These are phyloP conservation scores for Carallia pectinifolia DNA, from an alignment of 345 rosid genomes.

Conservation along the genomic window DNA sequence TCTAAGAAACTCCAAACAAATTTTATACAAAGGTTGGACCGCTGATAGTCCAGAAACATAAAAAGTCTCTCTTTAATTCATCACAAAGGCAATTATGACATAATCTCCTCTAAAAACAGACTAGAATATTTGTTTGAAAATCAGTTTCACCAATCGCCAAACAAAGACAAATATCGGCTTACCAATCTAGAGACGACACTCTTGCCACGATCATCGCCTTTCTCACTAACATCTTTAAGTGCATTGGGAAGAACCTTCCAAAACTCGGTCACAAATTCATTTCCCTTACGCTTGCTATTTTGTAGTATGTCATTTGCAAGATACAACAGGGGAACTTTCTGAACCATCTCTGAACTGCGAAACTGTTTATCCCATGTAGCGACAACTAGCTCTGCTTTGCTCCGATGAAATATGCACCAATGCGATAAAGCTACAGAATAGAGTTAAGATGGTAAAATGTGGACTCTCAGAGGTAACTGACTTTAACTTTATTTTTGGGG, in stretches of 20 bases:
- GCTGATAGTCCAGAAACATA: too few relatives aligned
- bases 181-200: conserved; percentile 45
- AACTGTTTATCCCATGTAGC: conserved; percentile 95
- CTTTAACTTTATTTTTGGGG: background rate
- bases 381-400: conserved; percentile 80
- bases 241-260: conserved; percentile 96
- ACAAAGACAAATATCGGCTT: too few relatives aligned
- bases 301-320: conserved; percentile 93
- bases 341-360: conserved; percentile 61
- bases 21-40: too few relatives aligned
- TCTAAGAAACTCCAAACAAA: too few relatives aligned
- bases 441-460: background rate
- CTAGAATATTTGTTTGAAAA: too few relatives aligned
- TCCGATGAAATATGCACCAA: conserved; percentile 92
- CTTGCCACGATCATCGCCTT: conserved; percentile 84
- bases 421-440: conserved; percentile 70
- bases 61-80: too few relatives aligned
- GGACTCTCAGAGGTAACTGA: too few relatives aligned
- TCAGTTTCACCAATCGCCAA: too few relatives aligned
- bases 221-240: conserved; percentile 62
- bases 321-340: conserved; percentile 88
- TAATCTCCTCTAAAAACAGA: too few relatives aligned
- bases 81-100: too few relatives aligned
- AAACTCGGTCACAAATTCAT: conserved; percentile 83
- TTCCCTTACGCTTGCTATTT: conserved; percentile 92